Evolutionary conservation across 306 rosid genomes (phyloP).

Genomic region (Begonia peltatifolia): DNA sequence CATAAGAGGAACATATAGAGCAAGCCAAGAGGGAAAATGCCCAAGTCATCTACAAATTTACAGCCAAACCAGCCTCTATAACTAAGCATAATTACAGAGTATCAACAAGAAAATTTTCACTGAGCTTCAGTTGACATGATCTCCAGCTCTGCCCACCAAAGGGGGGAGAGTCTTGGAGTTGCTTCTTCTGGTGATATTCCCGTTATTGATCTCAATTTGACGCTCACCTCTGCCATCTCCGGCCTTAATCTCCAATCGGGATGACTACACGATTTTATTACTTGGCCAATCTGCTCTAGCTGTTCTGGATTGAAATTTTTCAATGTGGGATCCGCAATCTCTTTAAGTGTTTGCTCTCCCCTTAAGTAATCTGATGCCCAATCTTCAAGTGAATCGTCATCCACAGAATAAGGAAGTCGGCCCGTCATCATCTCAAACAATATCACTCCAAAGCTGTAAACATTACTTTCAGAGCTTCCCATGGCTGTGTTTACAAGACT

Average conservation of each 20-base stretch:
- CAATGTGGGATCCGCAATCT: conserved; percentile 62
- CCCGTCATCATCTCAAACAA: conserved; percentile 76
- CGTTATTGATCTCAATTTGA: conserved; percentile 54
- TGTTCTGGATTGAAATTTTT: conserved; percentile 41
- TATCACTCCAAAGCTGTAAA: conserved; percentile 67
- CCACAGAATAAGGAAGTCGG: conserved; percentile 52
- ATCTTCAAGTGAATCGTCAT: conserved; percentile 32
- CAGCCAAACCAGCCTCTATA: conserved; percentile 33
- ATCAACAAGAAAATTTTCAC: conserved; percentile 16
- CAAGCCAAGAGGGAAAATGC: neutral
- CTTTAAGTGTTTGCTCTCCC: conserved; percentile 31
- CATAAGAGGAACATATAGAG: neutral
- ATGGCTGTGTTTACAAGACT: conserved; percentile 20
- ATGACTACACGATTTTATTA: conserved; percentile 42
- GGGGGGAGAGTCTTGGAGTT: conserved; percentile 71
- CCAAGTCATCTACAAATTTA: conserved; percentile 11
- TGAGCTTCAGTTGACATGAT: conserved; percentile 42
- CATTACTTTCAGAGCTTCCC: conserved; percentile 34
- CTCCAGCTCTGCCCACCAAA: conserved; percentile 99
- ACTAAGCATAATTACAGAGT: conserved; percentile 13
- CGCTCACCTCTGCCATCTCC: conserved; percentile 40
- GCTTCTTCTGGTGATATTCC: conserved; percentile 69
- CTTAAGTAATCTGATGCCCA: conserved; percentile 55
- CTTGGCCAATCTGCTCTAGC: conserved; percentile 35
- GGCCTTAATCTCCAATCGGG: conserved; percentile 43